Percentiles rank a stretch among this genome's conserved stretches.
phyloP scores from a whole-genome alignment of 257 asterid genomes.

The Pogostemon cablin region DNA sequence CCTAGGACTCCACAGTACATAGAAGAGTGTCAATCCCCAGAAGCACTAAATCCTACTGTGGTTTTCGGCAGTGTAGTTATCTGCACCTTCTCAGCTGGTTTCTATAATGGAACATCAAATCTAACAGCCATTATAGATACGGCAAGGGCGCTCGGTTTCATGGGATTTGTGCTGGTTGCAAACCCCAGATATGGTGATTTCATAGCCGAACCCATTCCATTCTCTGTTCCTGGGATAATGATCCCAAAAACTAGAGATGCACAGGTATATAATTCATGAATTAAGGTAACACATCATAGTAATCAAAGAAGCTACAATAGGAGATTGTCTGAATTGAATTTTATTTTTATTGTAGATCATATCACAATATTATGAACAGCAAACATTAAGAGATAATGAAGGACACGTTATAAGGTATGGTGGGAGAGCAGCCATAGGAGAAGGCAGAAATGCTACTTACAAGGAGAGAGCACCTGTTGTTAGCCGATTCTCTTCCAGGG shows the following conservation, averaged over 20 bases:
- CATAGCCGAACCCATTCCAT: constrained; percentile 89
- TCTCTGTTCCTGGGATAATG: constrained; percentile 73
- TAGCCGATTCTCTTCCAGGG: constrained; percentile 91
- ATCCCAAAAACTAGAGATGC: constrained; percentile 74
- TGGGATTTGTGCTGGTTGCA: constrained; percentile 75
- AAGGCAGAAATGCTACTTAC: constrained; percentile 79
- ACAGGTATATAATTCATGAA: constrained; percentile 40
- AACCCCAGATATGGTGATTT: constrained; percentile 83
- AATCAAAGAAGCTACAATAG: not conserved
- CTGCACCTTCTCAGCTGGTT: constrained; percentile 85
- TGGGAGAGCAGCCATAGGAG: constrained; percentile 81
- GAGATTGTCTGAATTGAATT: not conserved
- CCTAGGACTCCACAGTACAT: constrained; percentile 54
- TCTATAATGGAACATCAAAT: constrained; percentile 63
- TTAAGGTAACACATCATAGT: constrained; percentile 8
- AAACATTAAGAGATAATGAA: constrained; percentile 51
- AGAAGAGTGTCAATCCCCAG: constrained; percentile 84
- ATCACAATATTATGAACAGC: constrained; percentile 61
- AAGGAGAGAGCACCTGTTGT: constrained; percentile 71
- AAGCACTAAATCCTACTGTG: constrained; percentile 62
- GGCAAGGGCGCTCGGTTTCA: constrained; percentile 63
- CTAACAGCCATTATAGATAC: constrained; percentile 62
- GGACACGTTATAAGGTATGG: constrained; percentile 51
- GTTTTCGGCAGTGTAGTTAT: constrained; percentile 73
- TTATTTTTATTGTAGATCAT: constrained; percentile 45